Evolutionary conservation across 31 red algal genomes (phyloP).

Genomic region (Pterothamnion heteromorphum): DNA sequence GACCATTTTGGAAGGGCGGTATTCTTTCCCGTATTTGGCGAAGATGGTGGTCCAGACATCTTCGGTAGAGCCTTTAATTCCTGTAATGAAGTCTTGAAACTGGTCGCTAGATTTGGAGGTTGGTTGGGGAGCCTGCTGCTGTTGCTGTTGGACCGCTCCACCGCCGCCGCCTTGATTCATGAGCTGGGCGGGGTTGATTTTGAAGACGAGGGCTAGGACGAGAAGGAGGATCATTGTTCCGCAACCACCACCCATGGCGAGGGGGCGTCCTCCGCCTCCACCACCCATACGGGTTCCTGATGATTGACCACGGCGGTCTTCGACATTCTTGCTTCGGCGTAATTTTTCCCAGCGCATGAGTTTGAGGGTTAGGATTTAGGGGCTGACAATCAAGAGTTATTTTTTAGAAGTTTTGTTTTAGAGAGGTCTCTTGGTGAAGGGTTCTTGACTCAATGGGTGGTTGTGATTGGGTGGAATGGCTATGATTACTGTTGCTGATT

Average conservation of each 20-base stretch:
- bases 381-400: too few relatives aligned
- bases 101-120: not conserved
- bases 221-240: not conserved
- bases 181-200: not conserved
- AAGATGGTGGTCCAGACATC: not conserved
- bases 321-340: not conserved
- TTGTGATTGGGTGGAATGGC: too few relatives aligned
- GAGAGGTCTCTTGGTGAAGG: too few relatives aligned
- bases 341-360: not conserved
- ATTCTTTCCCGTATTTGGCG: not conserved
- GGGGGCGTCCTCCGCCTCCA: too few relatives aligned
- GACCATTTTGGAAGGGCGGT: not conserved
- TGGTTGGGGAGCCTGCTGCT: not conserved
- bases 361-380: too few relatives aligned
- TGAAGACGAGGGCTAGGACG: not conserved
- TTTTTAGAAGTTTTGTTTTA: too few relatives aligned
- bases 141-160: not conserved
- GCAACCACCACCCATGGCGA: too few relatives aligned
- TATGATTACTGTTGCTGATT: too few relatives aligned
- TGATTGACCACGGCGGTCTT: not conserved
- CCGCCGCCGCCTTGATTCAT: not conserved
- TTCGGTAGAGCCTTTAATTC: not conserved
- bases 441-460: too few relatives aligned
- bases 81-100: not conserved
- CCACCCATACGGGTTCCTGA: not conserved